Evolutionary conservation across 2,329 filamentous ascomycete species (phyloP), one percentile per base, ranked within the genome.

Genomic region (Cercospora sp.): DNA sequence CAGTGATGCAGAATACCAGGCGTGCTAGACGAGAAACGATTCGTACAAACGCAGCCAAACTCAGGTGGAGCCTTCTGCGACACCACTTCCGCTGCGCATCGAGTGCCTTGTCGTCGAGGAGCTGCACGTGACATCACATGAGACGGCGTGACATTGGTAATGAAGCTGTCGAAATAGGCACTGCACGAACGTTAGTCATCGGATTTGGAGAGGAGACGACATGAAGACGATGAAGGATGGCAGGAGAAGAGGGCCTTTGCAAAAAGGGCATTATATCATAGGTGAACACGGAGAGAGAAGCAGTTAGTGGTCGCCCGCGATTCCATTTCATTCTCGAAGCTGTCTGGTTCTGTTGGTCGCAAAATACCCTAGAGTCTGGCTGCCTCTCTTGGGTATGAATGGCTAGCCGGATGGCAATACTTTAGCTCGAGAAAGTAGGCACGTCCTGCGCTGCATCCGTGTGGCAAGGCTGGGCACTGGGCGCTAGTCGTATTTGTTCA

Each of bases 311-410:
- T 28, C 49, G 49, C 49, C 49, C 24, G 49, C 49, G 49, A 55
- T 30, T 30, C 24, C 24, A 55, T 28, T 55, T 59, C 26, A 59
- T 34, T 59, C 55, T 34, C 30, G 55, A 59, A 59, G 55, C 55
- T 34, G 28, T 37, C 32, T 37, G 55, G 28, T 21, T 37, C 8
- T 37, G 30, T 34, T 18, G n/a, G n/a, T 37, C 55, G 55, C 18
- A 21, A 21, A 34, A 21, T 59, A 37, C 55, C 24, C 40, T 21
- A 51, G 28, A 21, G 6, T 13, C 16, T 16, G 30, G 12, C 49
- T 55, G 49, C 26, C 18, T 53, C 12, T 28, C 53, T 58, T 28
- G 55, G 28, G 13, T 18, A 18, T 30, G 3, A n/a, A 34, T 16
- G 26, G 7, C 8, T n/a, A 12, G n/a, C 28, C 28, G 16, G 9